These are phyloP conservation scores for Verticillium isaacii DNA, from an alignment of 2,329 filamentous ascomycete genomes.

Conservation along the genomic window DNA sequence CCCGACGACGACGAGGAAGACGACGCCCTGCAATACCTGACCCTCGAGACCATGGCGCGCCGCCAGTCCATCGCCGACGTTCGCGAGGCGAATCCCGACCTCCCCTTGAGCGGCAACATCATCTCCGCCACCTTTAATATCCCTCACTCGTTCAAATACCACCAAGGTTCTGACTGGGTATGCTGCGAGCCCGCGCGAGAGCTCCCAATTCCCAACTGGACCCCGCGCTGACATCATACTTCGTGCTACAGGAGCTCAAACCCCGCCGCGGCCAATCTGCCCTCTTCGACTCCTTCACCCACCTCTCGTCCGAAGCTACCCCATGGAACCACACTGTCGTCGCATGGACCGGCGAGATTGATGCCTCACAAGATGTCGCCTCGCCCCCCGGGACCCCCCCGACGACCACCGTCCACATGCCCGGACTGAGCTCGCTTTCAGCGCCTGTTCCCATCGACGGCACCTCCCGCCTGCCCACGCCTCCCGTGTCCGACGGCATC, in stretches of 20 bases:
- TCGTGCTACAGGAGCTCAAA: slow-evolving; percentile 57
- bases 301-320: slow-evolving; percentile 77
- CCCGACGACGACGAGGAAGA: slow-evolving; percentile 9
- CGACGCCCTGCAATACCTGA: slow-evolving; percentile 30
- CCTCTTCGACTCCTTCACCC: slow-evolving; percentile 84
- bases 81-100: slow-evolving; percentile 49
- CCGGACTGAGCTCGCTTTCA: slow-evolving; percentile 67
- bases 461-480: slow-evolving; percentile 47
- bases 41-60: slow-evolving; percentile 34
- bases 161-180: slow-evolving; percentile 58
- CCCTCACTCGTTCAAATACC: slow-evolving; percentile 55
- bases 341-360: slow-evolving; percentile 90
- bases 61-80: slow-evolving; percentile 52
- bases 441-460: slow-evolving; percentile 73
- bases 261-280: slow-evolving; percentile 83
- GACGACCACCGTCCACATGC: slow-evolving; percentile 42
- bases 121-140: slow-evolving; percentile 63
- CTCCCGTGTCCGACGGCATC: slow-evolving; percentile 62
- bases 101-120: slow-evolving; percentile 58
- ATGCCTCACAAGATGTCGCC: slow-evolving; percentile 39
- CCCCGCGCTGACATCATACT: slow-evolving; percentile 7
- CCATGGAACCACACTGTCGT: slow-evolving; percentile 91
- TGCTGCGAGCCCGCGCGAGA: slow-evolving; percentile 16
- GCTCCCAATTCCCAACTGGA: not conserved
- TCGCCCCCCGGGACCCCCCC: slow-evolving; percentile 44